These are phyloP conservation scores for Phytophthora sansomeana DNA, from an alignment of 352 stramenopile species.

Conservation along the genomic window DNA sequence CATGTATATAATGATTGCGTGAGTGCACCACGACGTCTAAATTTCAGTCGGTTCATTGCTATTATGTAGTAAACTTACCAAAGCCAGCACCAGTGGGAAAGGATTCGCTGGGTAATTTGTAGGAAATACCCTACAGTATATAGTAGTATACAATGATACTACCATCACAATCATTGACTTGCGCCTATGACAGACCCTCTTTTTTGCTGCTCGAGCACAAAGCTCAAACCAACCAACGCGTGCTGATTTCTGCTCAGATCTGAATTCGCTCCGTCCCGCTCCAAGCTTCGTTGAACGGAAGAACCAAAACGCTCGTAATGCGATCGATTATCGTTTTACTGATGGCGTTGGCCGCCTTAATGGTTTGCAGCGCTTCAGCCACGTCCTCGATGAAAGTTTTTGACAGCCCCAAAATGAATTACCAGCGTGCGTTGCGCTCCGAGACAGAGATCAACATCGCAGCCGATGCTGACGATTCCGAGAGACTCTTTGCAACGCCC, in stretches of 20 bases:
- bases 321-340: neutral
- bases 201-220: neutral
- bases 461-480: neutral
- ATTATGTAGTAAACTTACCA: too few relatives aligned
- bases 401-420: neutral
- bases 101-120: too few relatives aligned
- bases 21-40: too few relatives aligned
- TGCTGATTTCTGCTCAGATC: neutral
- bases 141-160: too few relatives aligned
- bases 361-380: neutral
- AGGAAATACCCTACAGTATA: too few relatives aligned
- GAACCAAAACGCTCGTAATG: neutral
- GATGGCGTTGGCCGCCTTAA: neutral
- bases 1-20: too few relatives aligned
- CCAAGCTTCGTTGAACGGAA: neutral
- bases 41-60: too few relatives aligned
- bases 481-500: neutral
- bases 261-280: neutral
- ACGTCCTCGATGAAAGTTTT: neutral
- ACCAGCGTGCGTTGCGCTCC: neutral
- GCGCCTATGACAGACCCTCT: neutral
- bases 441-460: neutral
- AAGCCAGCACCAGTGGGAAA: too few relatives aligned
- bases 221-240: neutral
- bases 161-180: neutral